Percentiles rank a stretch among this genome's conserved stretches.
Evolutionary conservation across 2,329 filamentous ascomycete genomes (phyloP).

Genomic region (Knoxdaviesia proteae): DNA sequence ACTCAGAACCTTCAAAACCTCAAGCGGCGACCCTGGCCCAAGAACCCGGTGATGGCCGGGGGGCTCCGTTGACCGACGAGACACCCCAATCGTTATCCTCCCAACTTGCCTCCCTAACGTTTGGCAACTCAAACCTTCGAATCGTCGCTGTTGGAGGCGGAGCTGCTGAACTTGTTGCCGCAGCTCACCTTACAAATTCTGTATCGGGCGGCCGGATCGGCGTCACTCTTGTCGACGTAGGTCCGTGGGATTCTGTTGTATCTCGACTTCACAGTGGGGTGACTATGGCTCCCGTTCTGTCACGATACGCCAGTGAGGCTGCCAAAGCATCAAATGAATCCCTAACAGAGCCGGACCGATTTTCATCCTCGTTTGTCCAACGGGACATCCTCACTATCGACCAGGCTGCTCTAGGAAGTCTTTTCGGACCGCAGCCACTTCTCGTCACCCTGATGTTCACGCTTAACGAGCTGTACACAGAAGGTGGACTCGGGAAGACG

Average conservation of each 20-base stretch:
- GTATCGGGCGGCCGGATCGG: too few relatives aligned
- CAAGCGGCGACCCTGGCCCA: background rate
- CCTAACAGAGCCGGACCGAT: slow-evolving; percentile 17
- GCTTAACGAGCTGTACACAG: slow-evolving; percentile 80
- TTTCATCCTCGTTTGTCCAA: slow-evolving; percentile 22
- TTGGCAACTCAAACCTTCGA: slow-evolving; percentile 9
- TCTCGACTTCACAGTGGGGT: slow-evolving; percentile 34
- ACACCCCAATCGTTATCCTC: too few relatives aligned
- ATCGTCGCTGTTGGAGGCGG: slow-evolving; percentile 34
- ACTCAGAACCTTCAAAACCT: slow-evolving; percentile 2
- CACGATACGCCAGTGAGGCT: slow-evolving; percentile 29
- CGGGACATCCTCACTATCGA: slow-evolving; percentile 18
- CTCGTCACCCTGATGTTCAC: slow-evolving; percentile 82
- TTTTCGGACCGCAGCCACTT: slow-evolving; percentile 16
- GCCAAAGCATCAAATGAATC: slow-evolving; percentile 22
- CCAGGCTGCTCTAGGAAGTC: slow-evolving; percentile 11
- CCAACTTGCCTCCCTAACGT: too few relatives aligned
- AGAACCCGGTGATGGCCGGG: too few relatives aligned
- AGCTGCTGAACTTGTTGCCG: slow-evolving; percentile 38
- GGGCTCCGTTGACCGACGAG: too few relatives aligned
- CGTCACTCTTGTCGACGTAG: slow-evolving; percentile 60
- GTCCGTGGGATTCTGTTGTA: slow-evolving; percentile 50
- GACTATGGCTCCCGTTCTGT: slow-evolving; percentile 25
- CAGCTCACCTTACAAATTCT: slow-evolving; percentile 11
- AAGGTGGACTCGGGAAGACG: slow-evolving; percentile 49